These are phyloP conservation scores for Choiromyces venosus DNA, from an alignment of 495 filamentous ascomycete genomes.

Conservation along the genomic window DNA sequence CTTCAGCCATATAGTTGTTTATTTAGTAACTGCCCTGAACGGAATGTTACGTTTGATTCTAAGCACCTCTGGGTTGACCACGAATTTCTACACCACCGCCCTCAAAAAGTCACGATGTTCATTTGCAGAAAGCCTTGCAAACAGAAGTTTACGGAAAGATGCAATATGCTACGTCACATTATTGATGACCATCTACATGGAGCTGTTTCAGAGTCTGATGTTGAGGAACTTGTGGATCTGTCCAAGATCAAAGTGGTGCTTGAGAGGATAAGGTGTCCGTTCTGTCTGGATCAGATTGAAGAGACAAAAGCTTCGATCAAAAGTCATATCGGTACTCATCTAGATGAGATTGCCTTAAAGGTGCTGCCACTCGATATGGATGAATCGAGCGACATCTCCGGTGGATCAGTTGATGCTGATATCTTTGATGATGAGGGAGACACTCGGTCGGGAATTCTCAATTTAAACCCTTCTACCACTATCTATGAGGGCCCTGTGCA, in stretches of 20 bases:
- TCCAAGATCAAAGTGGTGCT: not conserved
- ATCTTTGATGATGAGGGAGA: too few species aligned
- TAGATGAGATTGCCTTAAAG: slow-evolving; percentile 17
- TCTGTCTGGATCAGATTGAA: slow-evolving; percentile 1
- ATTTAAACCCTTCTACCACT: too few species aligned
- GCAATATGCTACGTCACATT: slow-evolving; percentile 8
- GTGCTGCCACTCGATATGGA: slow-evolving; percentile 1
- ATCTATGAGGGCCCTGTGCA: too few species aligned
- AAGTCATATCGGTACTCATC: slow-evolving; percentile 12
- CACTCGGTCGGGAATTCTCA: too few species aligned
- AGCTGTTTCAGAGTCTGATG: not conserved
- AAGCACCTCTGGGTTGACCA: slow-evolving; percentile 10
- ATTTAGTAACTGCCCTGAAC: slow-evolving; percentile 15
- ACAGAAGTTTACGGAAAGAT: slow-evolving; percentile 4
- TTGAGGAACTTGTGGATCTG: slow-evolving; percentile 10
- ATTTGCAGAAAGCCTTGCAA: slow-evolving; percentile 5
- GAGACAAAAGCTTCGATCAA: slow-evolving; percentile 3
- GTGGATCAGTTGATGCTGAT: not conserved
- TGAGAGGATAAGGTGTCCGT: not conserved
- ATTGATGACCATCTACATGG: slow-evolving; percentile 5
- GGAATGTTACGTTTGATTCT: not conserved
- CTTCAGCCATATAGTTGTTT: slow-evolving; percentile 20
- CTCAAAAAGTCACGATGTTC: slow-evolving; percentile 5
- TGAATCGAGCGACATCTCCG: not conserved
- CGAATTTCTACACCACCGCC: slow-evolving; percentile 19